Percentiles rank a stretch among this genome's conserved stretches.
Evolutionary conservation across 805 yeast genomes (phyloP).

Genomic region (Scheffersomyces coipomensis): DNA sequence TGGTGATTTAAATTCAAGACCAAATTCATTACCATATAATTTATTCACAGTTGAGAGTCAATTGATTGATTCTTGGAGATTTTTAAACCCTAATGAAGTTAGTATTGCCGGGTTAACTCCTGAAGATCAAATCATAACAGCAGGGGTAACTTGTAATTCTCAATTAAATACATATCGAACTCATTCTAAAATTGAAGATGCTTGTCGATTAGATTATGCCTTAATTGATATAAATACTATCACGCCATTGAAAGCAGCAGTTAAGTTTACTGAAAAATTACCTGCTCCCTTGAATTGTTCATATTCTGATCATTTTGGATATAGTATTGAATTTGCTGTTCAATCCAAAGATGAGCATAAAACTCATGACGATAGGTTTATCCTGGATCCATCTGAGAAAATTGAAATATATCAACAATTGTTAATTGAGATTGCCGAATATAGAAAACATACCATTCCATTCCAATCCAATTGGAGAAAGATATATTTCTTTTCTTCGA

Average conservation of each 20-base stretch:
- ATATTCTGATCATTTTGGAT: constrained; percentile 92
- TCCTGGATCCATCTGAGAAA: constrained; percentile 11
- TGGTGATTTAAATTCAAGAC: constrained; percentile 90
- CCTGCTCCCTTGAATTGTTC: constrained; percentile 57
- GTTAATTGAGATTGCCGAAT: constrained; percentile 22
- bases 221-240: constrained; percentile 61
- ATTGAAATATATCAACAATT: constrained; percentile 37
- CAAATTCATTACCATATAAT: constrained; percentile 79
- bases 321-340: constrained; percentile 34
- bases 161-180: constrained; percentile 83
- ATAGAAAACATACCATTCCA: constrained; percentile 46
- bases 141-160: constrained; percentile 91
- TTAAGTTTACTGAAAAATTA: constrained; percentile 68
- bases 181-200: constrained; percentile 55
- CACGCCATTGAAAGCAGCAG: constrained; percentile 59
- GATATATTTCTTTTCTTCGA: constrained; percentile 58
- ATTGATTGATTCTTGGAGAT: constrained; percentile 80
- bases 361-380: constrained; percentile 4
- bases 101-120: constrained; percentile 29
- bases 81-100: constrained; percentile 21
- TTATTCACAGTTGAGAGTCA: constrained; percentile 70
- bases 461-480: constrained; percentile 67
- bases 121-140: constrained; percentile 58
- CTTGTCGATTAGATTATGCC: constrained; percentile 89
- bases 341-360: constrained; percentile 4